Percentiles rank a stretch among this genome's conserved stretches.
Evolutionary conservation across 2,329 filamentous ascomycete species (phyloP).

Genomic region (Penicillium sp.): DNA sequence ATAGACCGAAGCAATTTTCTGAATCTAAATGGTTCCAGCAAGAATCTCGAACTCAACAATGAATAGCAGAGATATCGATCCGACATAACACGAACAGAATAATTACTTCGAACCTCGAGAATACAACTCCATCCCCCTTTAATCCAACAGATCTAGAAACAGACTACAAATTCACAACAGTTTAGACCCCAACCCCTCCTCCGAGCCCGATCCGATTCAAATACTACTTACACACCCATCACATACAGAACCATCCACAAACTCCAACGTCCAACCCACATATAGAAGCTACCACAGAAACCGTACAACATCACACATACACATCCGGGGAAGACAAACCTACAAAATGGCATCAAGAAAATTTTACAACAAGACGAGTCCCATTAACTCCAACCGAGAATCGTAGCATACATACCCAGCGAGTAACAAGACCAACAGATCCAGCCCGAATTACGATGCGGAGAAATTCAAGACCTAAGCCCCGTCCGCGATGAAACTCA

Average conservation of each 20-base stretch:
- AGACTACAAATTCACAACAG: neutral
- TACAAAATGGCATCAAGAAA: neutral
- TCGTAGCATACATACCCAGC: neutral
- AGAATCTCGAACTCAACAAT: neutral
- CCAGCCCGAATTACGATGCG: slow-evolving; percentile 31
- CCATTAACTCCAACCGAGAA: neutral
- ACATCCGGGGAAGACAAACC: neutral
- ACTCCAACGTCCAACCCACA: neutral
- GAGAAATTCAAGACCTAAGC: slow-evolving; percentile 22
- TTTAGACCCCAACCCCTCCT: neutral
- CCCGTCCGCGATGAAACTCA: slow-evolving; percentile 31
- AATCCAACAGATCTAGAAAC: neutral
- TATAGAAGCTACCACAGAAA: neutral
- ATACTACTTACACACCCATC: neutral
- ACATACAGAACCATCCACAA: neutral
- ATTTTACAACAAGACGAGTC: slow-evolving; percentile 13
- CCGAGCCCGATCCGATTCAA: slow-evolving; percentile 1
- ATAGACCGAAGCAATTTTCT: neutral
- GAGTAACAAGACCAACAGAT: neutral
- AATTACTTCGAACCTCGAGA: neutral
- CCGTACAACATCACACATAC: neutral
- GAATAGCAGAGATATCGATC: no score
- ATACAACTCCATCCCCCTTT: neutral
- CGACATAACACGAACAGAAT: neutral
- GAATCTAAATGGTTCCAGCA: neutral